phyloP scores from a whole-genome alignment of 2,329 filamentous ascomycete genomes.

The Sphaerostilbella broomeana region DNA sequence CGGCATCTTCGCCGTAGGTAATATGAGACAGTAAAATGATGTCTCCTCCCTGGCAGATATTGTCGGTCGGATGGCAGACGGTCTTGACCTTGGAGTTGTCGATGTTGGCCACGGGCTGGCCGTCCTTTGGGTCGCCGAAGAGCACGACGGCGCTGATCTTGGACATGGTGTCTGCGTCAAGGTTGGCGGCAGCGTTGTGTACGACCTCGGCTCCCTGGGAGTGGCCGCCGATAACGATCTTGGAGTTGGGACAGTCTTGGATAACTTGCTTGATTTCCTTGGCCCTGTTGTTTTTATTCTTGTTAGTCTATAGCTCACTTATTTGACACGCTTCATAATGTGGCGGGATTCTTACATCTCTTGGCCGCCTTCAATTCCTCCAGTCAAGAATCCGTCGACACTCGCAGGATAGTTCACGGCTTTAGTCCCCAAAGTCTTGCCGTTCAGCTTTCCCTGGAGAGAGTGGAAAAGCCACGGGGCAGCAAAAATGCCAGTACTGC shows the following conservation, averaged over 20 bases:
- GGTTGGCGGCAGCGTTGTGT: conserved; percentile 21
- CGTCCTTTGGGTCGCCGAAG: conserved; percentile 25
- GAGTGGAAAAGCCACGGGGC: conserved; percentile 23
- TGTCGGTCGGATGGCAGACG: conserved; percentile 23
- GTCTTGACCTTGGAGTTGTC: conserved; percentile 17
- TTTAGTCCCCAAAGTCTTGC: conserved; percentile 19
- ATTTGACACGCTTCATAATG: neutral
- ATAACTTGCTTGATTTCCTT: conserved; percentile 24
- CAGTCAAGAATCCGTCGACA: conserved; percentile 22
- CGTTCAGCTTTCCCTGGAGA: conserved; percentile 13
- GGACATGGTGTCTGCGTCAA: conserved; percentile 19
- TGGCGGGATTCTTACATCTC: conserved; percentile 19
- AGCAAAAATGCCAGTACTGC: conserved; percentile 24
- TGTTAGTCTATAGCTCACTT: neutral
- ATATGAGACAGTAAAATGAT: conserved; percentile 23
- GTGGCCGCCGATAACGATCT: conserved; percentile 23
- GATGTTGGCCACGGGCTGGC: conserved; percentile 19
- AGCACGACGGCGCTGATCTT: conserved; percentile 25
- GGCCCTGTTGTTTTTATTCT: conserved; percentile 24
- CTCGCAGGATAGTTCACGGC: conserved; percentile 24
- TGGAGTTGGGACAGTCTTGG: conserved; percentile 20
- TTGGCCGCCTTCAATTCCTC: conserved; percentile 16
- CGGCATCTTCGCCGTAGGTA: conserved; percentile 22
- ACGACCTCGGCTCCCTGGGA: conserved; percentile 24
- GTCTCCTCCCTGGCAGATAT: conserved; percentile 24